These are phyloP conservation scores for Colletotrichum australisinense DNA, from an alignment of 2,329 filamentous ascomycete species.

Conservation along the genomic window DNA sequence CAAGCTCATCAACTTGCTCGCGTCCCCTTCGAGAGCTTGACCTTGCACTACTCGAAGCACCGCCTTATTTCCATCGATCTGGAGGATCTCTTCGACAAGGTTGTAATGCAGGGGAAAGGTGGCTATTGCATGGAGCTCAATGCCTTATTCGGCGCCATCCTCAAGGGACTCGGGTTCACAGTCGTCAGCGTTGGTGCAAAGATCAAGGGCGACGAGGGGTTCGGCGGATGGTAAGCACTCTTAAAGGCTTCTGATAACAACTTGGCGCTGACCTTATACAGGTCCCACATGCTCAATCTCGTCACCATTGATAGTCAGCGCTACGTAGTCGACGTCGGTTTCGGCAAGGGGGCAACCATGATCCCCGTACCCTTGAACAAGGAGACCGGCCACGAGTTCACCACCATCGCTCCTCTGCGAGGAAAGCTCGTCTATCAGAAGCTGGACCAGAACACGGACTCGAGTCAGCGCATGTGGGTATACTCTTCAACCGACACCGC, in stretches of 20 bases:
- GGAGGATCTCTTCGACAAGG: slow-evolving; percentile 55
- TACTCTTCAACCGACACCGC: slow-evolving; percentile 46
- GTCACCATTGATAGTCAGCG: slow-evolving; percentile 60
- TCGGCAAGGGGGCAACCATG: slow-evolving; percentile 60
- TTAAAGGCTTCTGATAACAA: neutral
- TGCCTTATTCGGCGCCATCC: slow-evolving; percentile 56
- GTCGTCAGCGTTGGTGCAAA: slow-evolving; percentile 61
- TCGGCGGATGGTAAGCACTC: slow-evolving; percentile 38
- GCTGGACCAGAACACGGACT: slow-evolving; percentile 47
- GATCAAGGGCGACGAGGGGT: slow-evolving; percentile 34
- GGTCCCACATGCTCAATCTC: slow-evolving; percentile 71
- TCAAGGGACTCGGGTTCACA: slow-evolving; percentile 59
- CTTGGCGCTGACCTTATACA: slow-evolving; percentile 45
- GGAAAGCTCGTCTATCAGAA: slow-evolving; percentile 55
- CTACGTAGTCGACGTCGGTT: slow-evolving; percentile 70
- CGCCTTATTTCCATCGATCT: slow-evolving; percentile 52
- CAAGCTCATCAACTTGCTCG: slow-evolving; percentile 56
- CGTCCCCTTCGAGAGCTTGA: slow-evolving; percentile 66
- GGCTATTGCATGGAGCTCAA: slow-evolving; percentile 67
- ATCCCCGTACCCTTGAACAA: slow-evolving; percentile 45
- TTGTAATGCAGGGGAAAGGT: slow-evolving; percentile 57
- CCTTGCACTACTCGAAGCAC: slow-evolving; percentile 60
- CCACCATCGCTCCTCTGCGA: slow-evolving; percentile 56
- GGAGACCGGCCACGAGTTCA: slow-evolving; percentile 38
- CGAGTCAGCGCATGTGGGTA: slow-evolving; percentile 51